Conservation (phyloP, 345 rosid species). For the Murraya koenigii region DNA sequence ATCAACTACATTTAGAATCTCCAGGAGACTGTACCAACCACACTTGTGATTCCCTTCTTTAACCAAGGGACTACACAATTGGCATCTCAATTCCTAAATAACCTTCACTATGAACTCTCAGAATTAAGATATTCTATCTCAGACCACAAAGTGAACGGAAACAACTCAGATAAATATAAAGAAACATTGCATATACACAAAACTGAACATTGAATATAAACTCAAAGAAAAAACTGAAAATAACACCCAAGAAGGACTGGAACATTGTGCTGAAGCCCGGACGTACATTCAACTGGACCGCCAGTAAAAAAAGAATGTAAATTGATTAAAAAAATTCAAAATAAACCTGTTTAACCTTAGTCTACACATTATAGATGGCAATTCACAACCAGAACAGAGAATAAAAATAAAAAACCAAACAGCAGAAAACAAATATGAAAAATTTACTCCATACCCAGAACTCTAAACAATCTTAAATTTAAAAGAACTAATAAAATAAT, state of each 20-base stretch:
- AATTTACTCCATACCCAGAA: neutral
- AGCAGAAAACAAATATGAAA: neutral
- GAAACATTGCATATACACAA: neutral
- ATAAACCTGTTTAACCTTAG: neutral
- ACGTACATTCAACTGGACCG: neutral
- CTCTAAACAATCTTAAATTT: neutral
- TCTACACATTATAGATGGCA: neutral
- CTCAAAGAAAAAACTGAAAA: neutral
- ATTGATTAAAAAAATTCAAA: neutral
- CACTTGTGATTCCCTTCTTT: neutral
- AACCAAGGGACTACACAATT: neutral
- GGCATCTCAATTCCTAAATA: neutral
- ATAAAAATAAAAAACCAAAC: neutral
- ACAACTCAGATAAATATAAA: neutral
- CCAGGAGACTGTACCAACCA: neutral
- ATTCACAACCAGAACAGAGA: neutral
- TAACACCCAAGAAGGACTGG: neutral
- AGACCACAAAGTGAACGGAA: neutral
- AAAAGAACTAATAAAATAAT: neutral
- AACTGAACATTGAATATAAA: neutral
- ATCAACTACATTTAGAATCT: neutral
- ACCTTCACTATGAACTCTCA: neutral
- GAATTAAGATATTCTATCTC: neutral
- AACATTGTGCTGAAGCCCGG: too few species aligned
- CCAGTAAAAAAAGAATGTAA: neutral